A percentile compares a stretch with the other conserved stretches of the same genome.
Conservation (phyloP, 148 eudicot species). For the Chenopodium suecicum region DNA sequence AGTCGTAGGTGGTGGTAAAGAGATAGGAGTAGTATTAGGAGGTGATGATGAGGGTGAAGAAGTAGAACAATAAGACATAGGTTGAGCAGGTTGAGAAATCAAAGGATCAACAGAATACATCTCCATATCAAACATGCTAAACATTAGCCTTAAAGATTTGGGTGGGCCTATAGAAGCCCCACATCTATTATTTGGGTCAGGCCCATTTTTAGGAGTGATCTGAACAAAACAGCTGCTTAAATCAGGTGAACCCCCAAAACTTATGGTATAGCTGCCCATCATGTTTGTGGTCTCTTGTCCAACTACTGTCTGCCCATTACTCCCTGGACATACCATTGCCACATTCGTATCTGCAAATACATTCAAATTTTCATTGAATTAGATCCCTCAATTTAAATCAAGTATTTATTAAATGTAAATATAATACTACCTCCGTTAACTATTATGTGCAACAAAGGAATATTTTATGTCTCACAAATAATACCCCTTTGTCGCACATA, state of each 20-base stretch:
- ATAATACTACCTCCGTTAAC: too few relatives aligned
- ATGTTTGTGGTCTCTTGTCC: slow-evolving; percentile 65
- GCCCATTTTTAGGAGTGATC: slow-evolving; percentile 31
- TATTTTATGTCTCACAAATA: too few relatives aligned
- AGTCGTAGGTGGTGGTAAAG: slow-evolving; percentile 22
- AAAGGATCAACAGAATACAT: slow-evolving; percentile 68
- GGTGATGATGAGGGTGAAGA: slow-evolving; percentile 26
- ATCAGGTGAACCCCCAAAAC: slow-evolving; percentile 68
- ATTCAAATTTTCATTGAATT: too few relatives aligned
- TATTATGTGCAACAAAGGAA: too few relatives aligned
- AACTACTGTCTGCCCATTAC: slow-evolving; percentile 37
- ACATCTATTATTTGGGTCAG: slow-evolving; percentile 37
- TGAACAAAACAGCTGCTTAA: slow-evolving; percentile 50
- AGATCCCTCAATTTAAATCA: too few relatives aligned
- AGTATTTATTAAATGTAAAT: too few relatives aligned
- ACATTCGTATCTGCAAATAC: slow-evolving; percentile 55
- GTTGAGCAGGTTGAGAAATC: slow-evolving; percentile 74
- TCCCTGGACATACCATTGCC: slow-evolving; percentile 58
- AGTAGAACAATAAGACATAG: slow-evolving; percentile 57
- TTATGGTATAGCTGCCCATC: slow-evolving; percentile 63
- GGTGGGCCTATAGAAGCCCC: slow-evolving; percentile 60
- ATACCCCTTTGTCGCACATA: too few relatives aligned
- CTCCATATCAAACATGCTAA: slow-evolving; percentile 63
- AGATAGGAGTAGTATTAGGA: neutral
- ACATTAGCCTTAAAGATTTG: slow-evolving; percentile 44